Percentiles rank a stretch among this genome's conserved stretches.
Conservation (phyloP, 805 yeast species). For the Wickerhamiella occidentalis region DNA sequence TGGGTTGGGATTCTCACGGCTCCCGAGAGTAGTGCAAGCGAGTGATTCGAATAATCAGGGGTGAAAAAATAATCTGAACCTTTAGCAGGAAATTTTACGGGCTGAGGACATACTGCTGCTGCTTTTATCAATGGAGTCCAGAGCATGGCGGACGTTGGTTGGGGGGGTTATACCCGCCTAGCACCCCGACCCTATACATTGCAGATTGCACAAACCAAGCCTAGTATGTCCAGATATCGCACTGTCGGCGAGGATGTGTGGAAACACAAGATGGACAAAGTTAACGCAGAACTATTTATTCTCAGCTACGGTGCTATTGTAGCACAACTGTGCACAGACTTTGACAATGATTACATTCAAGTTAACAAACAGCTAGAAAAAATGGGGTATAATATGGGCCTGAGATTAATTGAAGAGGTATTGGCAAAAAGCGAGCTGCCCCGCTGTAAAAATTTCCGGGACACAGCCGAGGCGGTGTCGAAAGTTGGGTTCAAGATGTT, state of each 20-base stretch:
- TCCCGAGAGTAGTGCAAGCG: slow-evolving; percentile 24
- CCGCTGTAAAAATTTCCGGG: slow-evolving; percentile 66
- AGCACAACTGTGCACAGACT: slow-evolving; percentile 78
- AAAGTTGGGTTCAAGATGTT: slow-evolving; percentile 87
- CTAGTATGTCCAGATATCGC: slow-evolving; percentile 23
- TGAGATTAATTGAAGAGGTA: slow-evolving; percentile 84
- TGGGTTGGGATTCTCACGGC: slow-evolving; percentile 59
- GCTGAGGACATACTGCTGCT: slow-evolving; percentile 13
- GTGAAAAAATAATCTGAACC: slow-evolving; percentile 10
- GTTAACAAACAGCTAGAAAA: slow-evolving; percentile 76
- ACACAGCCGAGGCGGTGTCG: slow-evolving; percentile 75
- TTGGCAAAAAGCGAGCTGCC: slow-evolving; percentile 77
- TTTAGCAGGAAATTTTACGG: slow-evolving; percentile 2
- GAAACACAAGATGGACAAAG: slow-evolving; percentile 78
- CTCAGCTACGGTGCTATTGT: slow-evolving; percentile 91
- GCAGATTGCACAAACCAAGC: no score
- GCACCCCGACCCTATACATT: not conserved
- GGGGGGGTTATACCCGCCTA: not conserved
- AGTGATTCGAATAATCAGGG: slow-evolving; percentile 12
- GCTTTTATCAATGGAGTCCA: not conserved
- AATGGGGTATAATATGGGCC: slow-evolving; percentile 94
- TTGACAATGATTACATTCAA: slow-evolving; percentile 55
- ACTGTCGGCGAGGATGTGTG: slow-evolving; percentile 76
- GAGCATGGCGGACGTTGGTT: not conserved
- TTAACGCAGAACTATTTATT: slow-evolving; percentile 91